Evolutionary conservation across 495 filamentous ascomycete genomes (phyloP).

Genomic region (Aspergillus saccharolyticus): DNA sequence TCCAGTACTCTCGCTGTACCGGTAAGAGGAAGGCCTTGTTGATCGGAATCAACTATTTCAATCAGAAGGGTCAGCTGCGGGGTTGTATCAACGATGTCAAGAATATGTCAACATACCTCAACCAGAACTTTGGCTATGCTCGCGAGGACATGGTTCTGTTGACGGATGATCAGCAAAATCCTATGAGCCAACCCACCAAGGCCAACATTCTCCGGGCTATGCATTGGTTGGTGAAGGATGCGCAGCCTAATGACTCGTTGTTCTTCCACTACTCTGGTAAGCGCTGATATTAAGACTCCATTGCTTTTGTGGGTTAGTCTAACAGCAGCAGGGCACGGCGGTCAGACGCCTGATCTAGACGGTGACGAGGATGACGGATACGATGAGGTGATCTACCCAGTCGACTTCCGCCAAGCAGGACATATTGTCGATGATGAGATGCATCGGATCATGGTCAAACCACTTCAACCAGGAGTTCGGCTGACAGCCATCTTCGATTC

Average conservation of each 20-base stretch:
- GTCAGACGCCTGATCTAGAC: conserved; percentile 92
- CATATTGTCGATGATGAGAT: conserved; percentile 99
- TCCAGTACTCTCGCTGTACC: conserved; percentile 89
- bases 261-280: conserved; percentile 98
- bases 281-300: conserved; percentile 17
- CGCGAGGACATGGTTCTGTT: conserved; percentile 97
- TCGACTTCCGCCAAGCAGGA: conserved; percentile 83
- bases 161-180: conserved; percentile 95
- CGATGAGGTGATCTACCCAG: conserved; percentile 97
- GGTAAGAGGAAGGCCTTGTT: conserved; percentile 87
- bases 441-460: conserved; percentile 92
- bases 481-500: conserved; percentile 98
- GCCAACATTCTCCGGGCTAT: conserved; percentile 93
- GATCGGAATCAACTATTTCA: conserved; percentile 98
- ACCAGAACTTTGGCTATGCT: conserved; percentile 87
- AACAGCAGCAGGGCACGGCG: conserved; percentile 69
- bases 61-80: conserved; percentile 82
- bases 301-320: conserved; percentile 1
- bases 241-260: conserved; percentile 86
- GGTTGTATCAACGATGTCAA: conserved; percentile 98
- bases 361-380: conserved; percentile 94
- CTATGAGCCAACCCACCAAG: conserved; percentile 95
- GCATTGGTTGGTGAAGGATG: conserved; percentile 98
- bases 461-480: conserved; percentile 76
- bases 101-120: conserved; percentile 92